A percentile compares a stretch with the other conserved stretches of the same genome.
phyloP scores from a whole-genome alignment of 1,284 basidiomycete genomes.

The Serendipita sp. region DNA sequence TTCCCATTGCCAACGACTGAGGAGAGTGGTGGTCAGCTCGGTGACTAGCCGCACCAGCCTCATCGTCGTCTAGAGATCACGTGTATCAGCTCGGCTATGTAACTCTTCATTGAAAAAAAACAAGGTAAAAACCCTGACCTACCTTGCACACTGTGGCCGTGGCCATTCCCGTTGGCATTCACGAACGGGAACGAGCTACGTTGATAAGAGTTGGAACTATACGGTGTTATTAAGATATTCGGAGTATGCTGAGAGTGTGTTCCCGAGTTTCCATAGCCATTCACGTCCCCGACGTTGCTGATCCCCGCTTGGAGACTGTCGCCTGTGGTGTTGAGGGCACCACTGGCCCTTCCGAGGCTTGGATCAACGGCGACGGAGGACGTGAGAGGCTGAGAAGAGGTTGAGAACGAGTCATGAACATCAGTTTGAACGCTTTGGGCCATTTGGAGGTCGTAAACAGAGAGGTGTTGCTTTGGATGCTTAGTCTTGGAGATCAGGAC shows the following conservation, averaged over 20 bases:
- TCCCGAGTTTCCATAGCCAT: neutral
- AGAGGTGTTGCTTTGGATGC: neutral
- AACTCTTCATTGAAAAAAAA: neutral
- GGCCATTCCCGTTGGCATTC: neutral
- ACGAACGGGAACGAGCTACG: neutral
- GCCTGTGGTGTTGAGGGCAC: neutral
- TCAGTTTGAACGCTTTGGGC: neutral
- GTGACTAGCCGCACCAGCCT: too few relatives aligned
- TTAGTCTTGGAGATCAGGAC: neutral
- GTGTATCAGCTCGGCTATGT: neutral
- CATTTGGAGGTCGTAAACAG: neutral
- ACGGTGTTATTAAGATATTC: neutral
- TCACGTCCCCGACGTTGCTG: neutral
- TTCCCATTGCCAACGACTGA: too few relatives aligned
- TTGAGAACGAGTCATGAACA: neutral
- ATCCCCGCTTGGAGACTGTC: neutral
- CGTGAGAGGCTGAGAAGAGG: neutral
- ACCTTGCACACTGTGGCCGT: too few relatives aligned
- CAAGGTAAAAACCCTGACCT: too few relatives aligned
- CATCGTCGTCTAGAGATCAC: neutral
- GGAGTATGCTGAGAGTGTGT: neutral
- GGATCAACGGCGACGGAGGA: slow-evolving; percentile 1
- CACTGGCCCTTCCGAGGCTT: neutral
- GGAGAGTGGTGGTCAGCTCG: too few relatives aligned
- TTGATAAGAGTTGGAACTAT: neutral